Conservation (phyloP, 768 basidiomycete genomes). For the Termitomyces eurrhizus region DNA sequence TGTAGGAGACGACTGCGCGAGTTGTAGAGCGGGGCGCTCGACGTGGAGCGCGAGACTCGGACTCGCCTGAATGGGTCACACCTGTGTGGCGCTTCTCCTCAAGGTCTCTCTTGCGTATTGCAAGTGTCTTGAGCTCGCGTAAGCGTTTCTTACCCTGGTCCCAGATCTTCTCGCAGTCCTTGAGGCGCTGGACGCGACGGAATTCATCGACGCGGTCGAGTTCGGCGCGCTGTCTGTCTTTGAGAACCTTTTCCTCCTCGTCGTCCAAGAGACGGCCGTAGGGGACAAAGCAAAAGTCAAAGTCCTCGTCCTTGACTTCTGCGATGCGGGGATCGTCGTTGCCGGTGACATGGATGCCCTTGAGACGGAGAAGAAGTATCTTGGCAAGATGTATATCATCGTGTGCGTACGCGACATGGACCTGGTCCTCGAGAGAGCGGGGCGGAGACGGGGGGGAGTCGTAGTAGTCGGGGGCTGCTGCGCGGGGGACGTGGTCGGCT, state of each 20-base stretch:
- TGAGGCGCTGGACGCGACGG: slow-evolving; percentile 36
- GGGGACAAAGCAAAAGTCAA: slow-evolving; percentile 45
- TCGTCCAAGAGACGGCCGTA: slow-evolving; percentile 40
- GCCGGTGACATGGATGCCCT: slow-evolving; percentile 56
- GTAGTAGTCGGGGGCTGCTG: slow-evolving; percentile 36
- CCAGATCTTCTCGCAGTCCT: slow-evolving; percentile 46
- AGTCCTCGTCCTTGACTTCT: slow-evolving; percentile 50
- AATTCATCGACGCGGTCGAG: slow-evolving; percentile 30
- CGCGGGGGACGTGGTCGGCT: slow-evolving; percentile 37
- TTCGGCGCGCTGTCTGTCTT: slow-evolving; percentile 26
- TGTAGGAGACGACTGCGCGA: slow-evolving; percentile 20
- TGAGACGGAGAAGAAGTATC: slow-evolving; percentile 57
- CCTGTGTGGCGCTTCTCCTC: slow-evolving; percentile 20
- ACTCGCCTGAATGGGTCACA: neutral
- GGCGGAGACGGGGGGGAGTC: slow-evolving; percentile 40
- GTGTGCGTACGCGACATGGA: slow-evolving; percentile 62
- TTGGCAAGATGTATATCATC: slow-evolving; percentile 68
- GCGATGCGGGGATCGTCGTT: slow-evolving; percentile 63
- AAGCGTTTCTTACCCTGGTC: slow-evolving; percentile 41
- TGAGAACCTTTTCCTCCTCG: slow-evolving; percentile 32
- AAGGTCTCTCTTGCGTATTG: slow-evolving; percentile 29
- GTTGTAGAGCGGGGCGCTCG: neutral
- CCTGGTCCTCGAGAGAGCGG: slow-evolving; percentile 56
- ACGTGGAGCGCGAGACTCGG: neutral
- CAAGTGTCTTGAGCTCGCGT: slow-evolving; percentile 33